phyloP scores from a whole-genome alignment of 164 flowering plant species.

The Amborella trichopoda region DNA sequence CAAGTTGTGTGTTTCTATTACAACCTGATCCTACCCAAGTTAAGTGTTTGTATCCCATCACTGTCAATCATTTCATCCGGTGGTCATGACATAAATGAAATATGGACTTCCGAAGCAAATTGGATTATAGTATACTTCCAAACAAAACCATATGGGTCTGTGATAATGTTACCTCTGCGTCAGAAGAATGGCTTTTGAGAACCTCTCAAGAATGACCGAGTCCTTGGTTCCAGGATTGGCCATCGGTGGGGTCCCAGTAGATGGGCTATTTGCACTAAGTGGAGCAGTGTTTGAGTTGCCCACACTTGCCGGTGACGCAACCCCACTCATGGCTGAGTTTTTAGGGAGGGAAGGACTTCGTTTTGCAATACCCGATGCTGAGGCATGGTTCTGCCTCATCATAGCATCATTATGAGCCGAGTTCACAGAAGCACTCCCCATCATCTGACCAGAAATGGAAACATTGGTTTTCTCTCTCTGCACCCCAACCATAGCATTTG shows the following conservation, averaged over 20 bases:
- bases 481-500: slow-evolving; percentile 28
- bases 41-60: no score
- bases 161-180: slow-evolving; percentile 46
- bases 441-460: slow-evolving; percentile 34
- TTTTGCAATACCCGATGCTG: slow-evolving; percentile 38
- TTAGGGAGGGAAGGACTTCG: slow-evolving; percentile 74
- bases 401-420: slow-evolving; percentile 72
- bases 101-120: no score
- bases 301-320: slow-evolving; percentile 85
- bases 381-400: slow-evolving; percentile 52
- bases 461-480: slow-evolving; percentile 66
- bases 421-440: slow-evolving; percentile 50
- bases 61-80: no score
- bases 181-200: slow-evolving; percentile 77
- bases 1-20: no score
- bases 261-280: slow-evolving; percentile 69
- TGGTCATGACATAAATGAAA: no score
- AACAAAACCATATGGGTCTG: no score
- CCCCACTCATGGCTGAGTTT: slow-evolving; percentile 55
- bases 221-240: slow-evolving; percentile 11
- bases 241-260: slow-evolving; percentile 45
- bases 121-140: no score
- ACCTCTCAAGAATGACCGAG: slow-evolving; percentile 54
- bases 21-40: no score
- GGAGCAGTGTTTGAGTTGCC: slow-evolving; percentile 48